Percentiles rank a stretch among this genome's conserved stretches.
Conservation (phyloP, 176 grass and related monocot species). For the Leersia perrieri region DNA sequence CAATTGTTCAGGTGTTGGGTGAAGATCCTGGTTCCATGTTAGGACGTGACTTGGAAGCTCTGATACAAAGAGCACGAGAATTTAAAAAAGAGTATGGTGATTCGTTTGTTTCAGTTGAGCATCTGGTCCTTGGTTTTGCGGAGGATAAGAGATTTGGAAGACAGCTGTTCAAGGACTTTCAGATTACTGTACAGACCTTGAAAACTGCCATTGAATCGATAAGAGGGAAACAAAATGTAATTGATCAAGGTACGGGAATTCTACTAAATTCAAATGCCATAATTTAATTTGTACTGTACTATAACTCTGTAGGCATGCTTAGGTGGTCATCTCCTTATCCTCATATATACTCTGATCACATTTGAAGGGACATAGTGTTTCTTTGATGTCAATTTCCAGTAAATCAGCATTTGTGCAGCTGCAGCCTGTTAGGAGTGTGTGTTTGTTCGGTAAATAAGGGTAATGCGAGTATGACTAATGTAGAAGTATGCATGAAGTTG, state of each 20-base stretch:
- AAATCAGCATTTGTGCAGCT: not conserved
- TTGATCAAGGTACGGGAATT: slow-evolving; percentile 71
- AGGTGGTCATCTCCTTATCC: not conserved
- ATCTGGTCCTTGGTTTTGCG: slow-evolving; percentile 83
- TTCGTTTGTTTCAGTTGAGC: slow-evolving; percentile 94
- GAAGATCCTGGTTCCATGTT: slow-evolving; percentile 92
- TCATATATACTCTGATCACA: not conserved
- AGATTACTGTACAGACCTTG: slow-evolving; percentile 66
- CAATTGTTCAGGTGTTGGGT: slow-evolving; percentile 66
- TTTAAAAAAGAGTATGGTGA: slow-evolving; percentile 93
- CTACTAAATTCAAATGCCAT: not conserved
- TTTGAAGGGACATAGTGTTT: not conserved
- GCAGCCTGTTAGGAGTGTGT: not conserved
- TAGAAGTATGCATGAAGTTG: not conserved
- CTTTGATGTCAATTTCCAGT: not conserved
- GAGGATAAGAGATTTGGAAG: slow-evolving; percentile 89
- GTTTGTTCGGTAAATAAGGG: not conserved
- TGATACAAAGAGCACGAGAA: slow-evolving; percentile 83
- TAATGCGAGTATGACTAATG: too few relatives aligned
- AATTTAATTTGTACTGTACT: not conserved
- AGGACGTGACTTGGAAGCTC: slow-evolving; percentile 85
- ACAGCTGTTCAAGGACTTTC: slow-evolving; percentile 92
- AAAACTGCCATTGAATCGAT: slow-evolving; percentile 82
- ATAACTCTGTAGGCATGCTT: not conserved
- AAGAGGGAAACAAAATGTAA: slow-evolving; percentile 89